Evolutionary conservation across 2,329 filamentous ascomycete genomes (phyloP).

Genomic region (Neonectria ditissima): DNA sequence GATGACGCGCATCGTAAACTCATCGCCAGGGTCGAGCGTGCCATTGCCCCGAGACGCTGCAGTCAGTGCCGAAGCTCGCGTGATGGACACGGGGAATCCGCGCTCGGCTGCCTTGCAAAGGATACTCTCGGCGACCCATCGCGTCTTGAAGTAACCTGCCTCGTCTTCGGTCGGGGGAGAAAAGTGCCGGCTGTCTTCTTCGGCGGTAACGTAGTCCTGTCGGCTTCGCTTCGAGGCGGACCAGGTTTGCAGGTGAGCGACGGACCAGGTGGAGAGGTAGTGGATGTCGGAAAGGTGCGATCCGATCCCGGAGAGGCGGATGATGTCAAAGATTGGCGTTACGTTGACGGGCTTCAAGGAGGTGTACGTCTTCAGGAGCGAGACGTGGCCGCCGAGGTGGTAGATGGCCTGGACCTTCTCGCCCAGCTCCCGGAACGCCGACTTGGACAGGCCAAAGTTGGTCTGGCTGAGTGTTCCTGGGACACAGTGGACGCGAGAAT

Average conservation of each 20-base stretch:
- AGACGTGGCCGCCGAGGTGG: slow-evolving; percentile 44
- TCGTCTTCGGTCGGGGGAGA: slow-evolving; percentile 40
- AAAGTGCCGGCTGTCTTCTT: slow-evolving; percentile 40
- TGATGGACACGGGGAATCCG: slow-evolving; percentile 42
- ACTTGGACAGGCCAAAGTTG: slow-evolving; percentile 40
- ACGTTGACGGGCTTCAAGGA: slow-evolving; percentile 40
- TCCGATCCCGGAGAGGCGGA: slow-evolving; percentile 39
- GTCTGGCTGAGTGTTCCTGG: slow-evolving; percentile 36
- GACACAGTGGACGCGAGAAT: slow-evolving; percentile 26
- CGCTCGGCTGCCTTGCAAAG: slow-evolving; percentile 40
- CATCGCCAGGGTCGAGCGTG: slow-evolving; percentile 34
- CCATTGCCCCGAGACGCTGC: slow-evolving; percentile 30
- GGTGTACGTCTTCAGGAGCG: slow-evolving; percentile 42
- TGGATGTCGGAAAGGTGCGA: slow-evolving; percentile 39
- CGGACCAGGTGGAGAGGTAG: slow-evolving; percentile 40
- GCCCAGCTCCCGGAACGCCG: slow-evolving; percentile 39
- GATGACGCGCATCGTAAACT: slow-evolving; percentile 41
- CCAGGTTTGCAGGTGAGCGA: slow-evolving; percentile 44
- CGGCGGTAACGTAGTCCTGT: slow-evolving; percentile 29
- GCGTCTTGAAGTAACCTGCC: slow-evolving; percentile 45
- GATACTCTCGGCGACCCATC: slow-evolving; percentile 44
- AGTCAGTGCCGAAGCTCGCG: slow-evolving; percentile 37
- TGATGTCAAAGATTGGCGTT: slow-evolving; percentile 39
- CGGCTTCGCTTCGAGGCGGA: slow-evolving; percentile 32
- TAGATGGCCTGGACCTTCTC: slow-evolving; percentile 40